Evolutionary conservation across 331 rosid species (phyloP), one percentile per base, ranked within the genome.

Genomic region (Quercus tomentella): DNA sequence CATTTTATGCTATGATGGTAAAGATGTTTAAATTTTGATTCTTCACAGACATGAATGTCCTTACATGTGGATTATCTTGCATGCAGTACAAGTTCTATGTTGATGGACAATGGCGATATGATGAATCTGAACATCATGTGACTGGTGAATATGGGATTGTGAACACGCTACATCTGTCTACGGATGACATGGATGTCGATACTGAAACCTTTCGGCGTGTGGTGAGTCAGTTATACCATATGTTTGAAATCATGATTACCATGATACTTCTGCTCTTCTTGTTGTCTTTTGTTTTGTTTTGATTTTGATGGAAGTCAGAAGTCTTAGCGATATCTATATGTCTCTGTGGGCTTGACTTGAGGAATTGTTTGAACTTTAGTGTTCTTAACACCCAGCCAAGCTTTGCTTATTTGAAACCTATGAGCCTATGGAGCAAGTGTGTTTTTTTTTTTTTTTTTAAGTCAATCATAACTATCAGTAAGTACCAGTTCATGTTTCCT

Each of bases 21-120:
- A 78, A 67, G 66, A 67, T 56, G 41, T 62, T 76, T 82, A 11
- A 68, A 21, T n/a, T 49, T 73, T 72, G 52, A 51, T 73, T 77
- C 28, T 60, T 73, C 28, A 77, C 14, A 78, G 79, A 37, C 76
- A 66, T 33, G 35, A 80, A 78, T 26, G 51, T 81, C 25, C 84
- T 83, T 79, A 69, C 71, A 10, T 84, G 37, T 70, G 72, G 54
- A 25, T 49, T 77, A 74, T 79, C 81, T 77, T 77, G 67, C 28
- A 70, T 89, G 96, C 98, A 96, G 99, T 96, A 88, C 90, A 96
- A 96, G 78, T 96, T 93, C 87, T 96, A 61, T 86, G 98, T 96
- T 80, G 99, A 96, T 88, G 97, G 97, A 79, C 97, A 92, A 80
- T 96, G 99, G 99, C 88, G 91, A 73, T 92, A 96, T 63, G 99